Evolutionary conservation across 768 basidiomycete genomes (phyloP), one percentile per base, ranked within the genome.

Genomic region (Russula sp.): DNA sequence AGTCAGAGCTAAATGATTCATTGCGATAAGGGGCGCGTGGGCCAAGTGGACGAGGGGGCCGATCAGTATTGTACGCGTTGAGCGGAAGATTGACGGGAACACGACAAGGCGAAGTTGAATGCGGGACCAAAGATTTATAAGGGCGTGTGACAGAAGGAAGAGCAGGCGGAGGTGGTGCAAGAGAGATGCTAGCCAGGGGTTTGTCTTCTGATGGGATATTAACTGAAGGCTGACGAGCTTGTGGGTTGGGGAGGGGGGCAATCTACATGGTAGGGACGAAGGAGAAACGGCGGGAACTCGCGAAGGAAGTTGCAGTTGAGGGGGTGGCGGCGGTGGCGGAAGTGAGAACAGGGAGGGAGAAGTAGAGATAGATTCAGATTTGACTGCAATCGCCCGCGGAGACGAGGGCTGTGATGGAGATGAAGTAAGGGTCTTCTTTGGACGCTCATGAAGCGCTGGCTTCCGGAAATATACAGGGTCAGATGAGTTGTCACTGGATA

Each of bases 1-100:
- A 26, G 2, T 7, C 11, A 11, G 30, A 11, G 36, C 5, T 28
- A 34, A 28, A 32, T 5, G 57, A 59, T 11, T 38, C n/a, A 32
- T 46, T 59, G 26, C 63, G 66, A 28, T 58, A 57, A 13, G 59
- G 65, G 42, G 16, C 38, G 5, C 65, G 66, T 14, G 68, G 68
- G 6, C 68, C 68, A 16, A 64, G 56, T 13, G 68, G 68, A 18
- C 63, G 62, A 49, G 60, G 63, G 5, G 68, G 68, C 8, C 68
- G 68, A 38, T 38, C 59, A 46, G 48, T 44, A 30, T 46, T 57
- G 54, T 50, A 40, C 11, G 18, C 16, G 42, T 26, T 49, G 22
- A n/a, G 18, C 10, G 40, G 16, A 48, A 16, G 30, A 34, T 46
- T 11, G 40, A 34, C 30, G 13, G 46, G 28, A 8, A 50, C 14